A percentile compares a stretch with the other conserved stretches of the same genome.
Conservation (phyloP, 257 asterid species). For the Hygrophila difformis region DNA sequence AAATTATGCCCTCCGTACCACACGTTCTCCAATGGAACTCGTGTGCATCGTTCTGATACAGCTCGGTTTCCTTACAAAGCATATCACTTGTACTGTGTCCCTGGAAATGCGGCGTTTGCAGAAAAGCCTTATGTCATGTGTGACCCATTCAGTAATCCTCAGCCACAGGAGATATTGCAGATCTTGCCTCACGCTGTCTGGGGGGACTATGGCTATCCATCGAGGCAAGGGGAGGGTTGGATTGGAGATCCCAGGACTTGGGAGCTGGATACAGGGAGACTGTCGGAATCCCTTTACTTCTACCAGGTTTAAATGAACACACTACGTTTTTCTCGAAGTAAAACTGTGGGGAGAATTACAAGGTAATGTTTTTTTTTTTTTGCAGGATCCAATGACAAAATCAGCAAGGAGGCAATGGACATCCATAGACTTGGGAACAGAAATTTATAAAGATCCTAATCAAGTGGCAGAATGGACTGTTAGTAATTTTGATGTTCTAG, state of each 20-base stretch:
- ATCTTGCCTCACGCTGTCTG: constrained; percentile 77
- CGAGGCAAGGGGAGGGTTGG: constrained; percentile 67
- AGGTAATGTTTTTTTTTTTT: neutral
- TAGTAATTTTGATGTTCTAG: constrained; percentile 36
- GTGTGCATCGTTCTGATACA: constrained; percentile 40
- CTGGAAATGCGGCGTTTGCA: constrained; percentile 41
- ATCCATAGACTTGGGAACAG: constrained; percentile 51
- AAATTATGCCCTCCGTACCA: constrained; percentile 67
- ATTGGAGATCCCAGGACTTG: constrained; percentile 61
- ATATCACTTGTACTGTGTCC: constrained; percentile 62
- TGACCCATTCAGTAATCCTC: constrained; percentile 81
- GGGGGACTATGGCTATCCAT: constrained; percentile 76
- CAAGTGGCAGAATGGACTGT: constrained; percentile 91
- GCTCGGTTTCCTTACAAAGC: constrained; percentile 55
- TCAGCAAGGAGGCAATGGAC: constrained; percentile 1
- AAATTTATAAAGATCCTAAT: constrained; percentile 11
- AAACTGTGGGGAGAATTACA: neutral
- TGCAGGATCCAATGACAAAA: constrained; percentile 45
- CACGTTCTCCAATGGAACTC: constrained; percentile 57
- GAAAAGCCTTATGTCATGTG: constrained; percentile 48
- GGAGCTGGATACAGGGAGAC: constrained; percentile 64
- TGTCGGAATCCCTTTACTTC: constrained; percentile 49
- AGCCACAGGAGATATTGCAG: constrained; percentile 80
- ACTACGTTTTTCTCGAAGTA: neutral
- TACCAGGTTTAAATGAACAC: constrained; percentile 34